These are phyloP conservation scores for Irpex sp. DNA, from an alignment of 1,284 basidiomycete genomes.

Conservation along the genomic window DNA sequence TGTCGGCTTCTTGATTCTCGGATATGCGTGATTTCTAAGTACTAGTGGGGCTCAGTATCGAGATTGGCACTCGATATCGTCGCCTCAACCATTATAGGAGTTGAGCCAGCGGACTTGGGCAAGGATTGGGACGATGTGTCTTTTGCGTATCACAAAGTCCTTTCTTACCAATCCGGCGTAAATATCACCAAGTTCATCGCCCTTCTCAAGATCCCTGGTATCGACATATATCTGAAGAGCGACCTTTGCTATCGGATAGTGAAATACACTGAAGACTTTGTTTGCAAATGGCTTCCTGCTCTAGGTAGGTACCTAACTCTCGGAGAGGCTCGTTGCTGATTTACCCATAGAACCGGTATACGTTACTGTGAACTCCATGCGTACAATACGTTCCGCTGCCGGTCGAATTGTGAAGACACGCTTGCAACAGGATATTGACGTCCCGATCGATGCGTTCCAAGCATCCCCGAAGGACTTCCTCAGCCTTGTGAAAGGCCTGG, in stretches of 20 bases:
- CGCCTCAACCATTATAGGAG: background rate
- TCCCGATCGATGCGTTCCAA: background rate
- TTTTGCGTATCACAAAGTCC: background rate
- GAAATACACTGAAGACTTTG: background rate
- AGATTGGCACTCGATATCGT: background rate
- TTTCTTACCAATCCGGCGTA: background rate
- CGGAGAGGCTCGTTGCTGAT: background rate
- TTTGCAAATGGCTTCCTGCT: background rate
- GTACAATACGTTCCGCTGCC: background rate
- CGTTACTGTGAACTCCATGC: background rate
- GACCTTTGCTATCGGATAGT: background rate
- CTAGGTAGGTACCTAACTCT: background rate
- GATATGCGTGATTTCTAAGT: background rate
- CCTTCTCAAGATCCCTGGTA: background rate
- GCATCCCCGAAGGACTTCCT: background rate
- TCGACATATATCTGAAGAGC: background rate
- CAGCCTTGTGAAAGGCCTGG: background rate
- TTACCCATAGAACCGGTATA: background rate
- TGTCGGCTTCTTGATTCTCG: background rate
- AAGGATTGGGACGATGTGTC: background rate
- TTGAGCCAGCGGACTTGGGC: background rate
- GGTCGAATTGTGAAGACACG: background rate
- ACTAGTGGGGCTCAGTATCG: background rate
- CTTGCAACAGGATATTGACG: background rate
- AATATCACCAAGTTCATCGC: background rate